Evolutionary conservation across 805 yeast genomes (phyloP).

Genomic region (Ogataea philodendri): DNA sequence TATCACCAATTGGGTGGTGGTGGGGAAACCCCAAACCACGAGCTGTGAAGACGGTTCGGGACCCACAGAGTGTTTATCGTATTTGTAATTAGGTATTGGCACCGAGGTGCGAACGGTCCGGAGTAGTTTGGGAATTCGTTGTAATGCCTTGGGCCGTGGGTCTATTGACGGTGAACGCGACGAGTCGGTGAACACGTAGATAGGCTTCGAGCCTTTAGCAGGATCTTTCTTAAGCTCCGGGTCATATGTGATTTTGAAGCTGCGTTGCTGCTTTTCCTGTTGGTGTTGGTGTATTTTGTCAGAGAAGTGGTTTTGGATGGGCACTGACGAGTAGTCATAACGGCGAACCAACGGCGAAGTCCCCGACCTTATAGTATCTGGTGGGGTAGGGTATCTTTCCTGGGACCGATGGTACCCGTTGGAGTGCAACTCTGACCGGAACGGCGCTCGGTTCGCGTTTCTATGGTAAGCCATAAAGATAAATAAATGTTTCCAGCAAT

Average conservation of each 20-base stretch:
- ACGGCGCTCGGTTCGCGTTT: slow-evolving; percentile 8
- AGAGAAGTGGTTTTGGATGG: slow-evolving; percentile 23
- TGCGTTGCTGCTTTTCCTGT: slow-evolving; percentile 5
- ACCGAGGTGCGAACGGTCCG: slow-evolving; percentile 11
- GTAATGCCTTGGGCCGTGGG: slow-evolving; percentile 20
- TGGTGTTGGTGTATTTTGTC: slow-evolving; percentile 5
- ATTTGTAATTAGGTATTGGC: slow-evolving; percentile 38
- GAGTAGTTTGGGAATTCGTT: slow-evolving; percentile 10
- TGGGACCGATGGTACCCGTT: background rate
- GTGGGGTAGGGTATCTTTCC: slow-evolving; percentile 6
- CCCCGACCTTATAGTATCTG: slow-evolving; percentile 3
- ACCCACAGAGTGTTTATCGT: slow-evolving; percentile 72
- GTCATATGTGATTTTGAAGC: slow-evolving; percentile 47
- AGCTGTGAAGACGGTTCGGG: slow-evolving; percentile 70
- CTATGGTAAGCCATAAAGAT: slow-evolving; percentile 5
- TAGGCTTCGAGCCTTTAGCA: slow-evolving; percentile 31
- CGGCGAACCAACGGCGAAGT: slow-evolving; percentile 2
- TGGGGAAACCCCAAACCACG: slow-evolving; percentile 65
- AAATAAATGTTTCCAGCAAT: slow-evolving; percentile 5
- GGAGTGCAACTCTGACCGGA: slow-evolving; percentile 1
- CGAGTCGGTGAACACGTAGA: slow-evolving; percentile 36
- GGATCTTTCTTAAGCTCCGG: slow-evolving; percentile 44
- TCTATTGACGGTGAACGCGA: slow-evolving; percentile 30
- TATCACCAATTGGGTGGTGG: slow-evolving; percentile 45
- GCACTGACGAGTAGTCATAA: slow-evolving; percentile 19